Evolutionary conservation across 495 filamentous ascomycete genomes (phyloP).

Genomic region (Sordaria brevicollis): DNA sequence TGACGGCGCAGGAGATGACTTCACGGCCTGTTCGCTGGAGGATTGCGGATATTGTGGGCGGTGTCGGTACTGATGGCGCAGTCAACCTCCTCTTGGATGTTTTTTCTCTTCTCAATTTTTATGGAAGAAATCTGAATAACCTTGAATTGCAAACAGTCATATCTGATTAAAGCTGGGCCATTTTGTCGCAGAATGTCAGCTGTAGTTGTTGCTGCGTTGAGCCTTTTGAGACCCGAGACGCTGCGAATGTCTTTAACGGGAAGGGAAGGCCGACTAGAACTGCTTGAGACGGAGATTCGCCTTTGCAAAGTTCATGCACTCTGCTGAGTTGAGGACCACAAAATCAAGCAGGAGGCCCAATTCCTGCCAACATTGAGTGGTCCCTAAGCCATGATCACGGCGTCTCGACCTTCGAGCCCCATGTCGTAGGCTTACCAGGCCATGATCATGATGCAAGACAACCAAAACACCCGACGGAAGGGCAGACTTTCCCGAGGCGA

Average conservation of each 20-base stretch:
- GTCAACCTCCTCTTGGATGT: too few relatives aligned
- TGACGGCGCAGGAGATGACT: neutral
- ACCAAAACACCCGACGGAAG: neutral
- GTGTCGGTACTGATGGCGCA: neutral
- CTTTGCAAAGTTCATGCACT: too few relatives aligned
- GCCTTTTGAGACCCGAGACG: too few relatives aligned
- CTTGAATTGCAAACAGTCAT: too few relatives aligned
- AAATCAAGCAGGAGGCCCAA: neutral
- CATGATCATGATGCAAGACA: neutral
- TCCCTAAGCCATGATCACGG: neutral
- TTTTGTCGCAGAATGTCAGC: too few relatives aligned
- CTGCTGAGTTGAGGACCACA: too few relatives aligned
- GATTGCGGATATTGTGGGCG: neutral
- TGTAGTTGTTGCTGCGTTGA: too few relatives aligned
- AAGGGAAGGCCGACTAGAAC: too few relatives aligned
- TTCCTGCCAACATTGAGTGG: neutral
- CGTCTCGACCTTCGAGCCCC: neutral
- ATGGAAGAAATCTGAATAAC: constrained; percentile 2
- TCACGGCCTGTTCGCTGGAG: neutral
- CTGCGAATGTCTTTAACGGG: too few relatives aligned
- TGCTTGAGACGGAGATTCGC: too few relatives aligned
- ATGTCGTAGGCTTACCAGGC: neutral
- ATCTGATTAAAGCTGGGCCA: too few relatives aligned
- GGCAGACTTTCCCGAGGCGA: neutral
- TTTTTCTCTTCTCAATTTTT: neutral